Evolutionary conservation across 108 stramenopile species (phyloP).

Genomic region (Nannochloropsis gaditana): DNA sequence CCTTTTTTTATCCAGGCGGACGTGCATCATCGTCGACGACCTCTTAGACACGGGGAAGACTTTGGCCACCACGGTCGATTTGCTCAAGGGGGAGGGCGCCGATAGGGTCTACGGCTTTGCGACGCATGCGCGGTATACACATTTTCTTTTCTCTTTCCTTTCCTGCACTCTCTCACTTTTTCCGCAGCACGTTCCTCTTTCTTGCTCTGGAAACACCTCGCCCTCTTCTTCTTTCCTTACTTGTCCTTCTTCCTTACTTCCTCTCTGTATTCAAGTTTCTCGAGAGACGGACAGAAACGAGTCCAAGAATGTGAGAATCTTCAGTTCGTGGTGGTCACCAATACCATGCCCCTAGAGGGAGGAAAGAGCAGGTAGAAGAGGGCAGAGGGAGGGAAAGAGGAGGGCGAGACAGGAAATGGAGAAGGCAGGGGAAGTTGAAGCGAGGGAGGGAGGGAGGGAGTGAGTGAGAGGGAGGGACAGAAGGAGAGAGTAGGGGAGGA

Average conservation of each 20-base stretch:
- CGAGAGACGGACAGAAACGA: neutral
- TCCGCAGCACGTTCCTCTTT: neutral
- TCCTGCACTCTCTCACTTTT: neutral
- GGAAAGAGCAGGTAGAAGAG: neutral
- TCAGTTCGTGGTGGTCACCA: neutral
- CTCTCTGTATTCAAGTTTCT: neutral
- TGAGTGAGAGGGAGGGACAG: neutral
- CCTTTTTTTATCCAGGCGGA: neutral
- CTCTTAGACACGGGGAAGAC: slow-evolving; percentile 90
- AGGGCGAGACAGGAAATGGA: neutral
- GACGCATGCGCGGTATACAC: slow-evolving; percentile 29
- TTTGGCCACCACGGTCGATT: slow-evolving; percentile 22
- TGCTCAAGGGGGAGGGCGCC: slow-evolving; percentile 34
- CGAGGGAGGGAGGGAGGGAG: neutral
- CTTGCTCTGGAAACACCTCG: neutral
- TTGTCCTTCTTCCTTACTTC: neutral
- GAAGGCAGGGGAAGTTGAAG: neutral
- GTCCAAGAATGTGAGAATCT: neutral
- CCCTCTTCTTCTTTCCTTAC: neutral
- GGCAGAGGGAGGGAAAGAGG: neutral
- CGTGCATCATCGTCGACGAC: slow-evolving; percentile 95
- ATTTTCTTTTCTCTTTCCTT: neutral
- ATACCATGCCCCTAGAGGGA: neutral
- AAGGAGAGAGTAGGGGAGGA: neutral
- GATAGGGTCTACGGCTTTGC: slow-evolving; percentile 32